phyloP scores from a whole-genome alignment of 305 asterid genomes.

The Fraxinus angustifolia region DNA sequence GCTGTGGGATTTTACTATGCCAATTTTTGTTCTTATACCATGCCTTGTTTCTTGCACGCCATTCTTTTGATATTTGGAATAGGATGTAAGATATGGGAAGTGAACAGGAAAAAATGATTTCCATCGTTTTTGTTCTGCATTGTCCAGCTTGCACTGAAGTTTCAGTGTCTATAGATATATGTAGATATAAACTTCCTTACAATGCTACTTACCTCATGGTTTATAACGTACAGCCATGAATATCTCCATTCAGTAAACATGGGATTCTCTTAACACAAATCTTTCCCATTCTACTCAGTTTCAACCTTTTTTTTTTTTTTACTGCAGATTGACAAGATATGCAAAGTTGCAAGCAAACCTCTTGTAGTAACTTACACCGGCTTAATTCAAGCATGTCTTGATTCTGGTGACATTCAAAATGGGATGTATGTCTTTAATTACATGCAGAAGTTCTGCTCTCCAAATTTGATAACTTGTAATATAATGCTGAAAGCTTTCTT shows the following conservation, averaged over 20 bases:
- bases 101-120: background rate
- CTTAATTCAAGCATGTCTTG: constrained; percentile 75
- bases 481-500: constrained; percentile 77
- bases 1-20: background rate
- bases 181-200: background rate
- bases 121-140: background rate
- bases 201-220: background rate
- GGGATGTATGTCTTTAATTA: constrained; percentile 63
- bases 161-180: background rate
- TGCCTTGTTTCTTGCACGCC: background rate
- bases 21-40: background rate
- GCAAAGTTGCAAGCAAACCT: constrained; percentile 86
- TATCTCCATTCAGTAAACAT: background rate
- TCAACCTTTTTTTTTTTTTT: background rate
- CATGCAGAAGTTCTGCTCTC: constrained; percentile 84
- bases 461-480: constrained; percentile 73
- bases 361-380: constrained; percentile 95
- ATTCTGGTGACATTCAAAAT: constrained; percentile 50
- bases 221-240: background rate
- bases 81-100: background rate
- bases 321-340: constrained; percentile 76
- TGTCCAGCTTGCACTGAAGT: background rate
- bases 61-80: background rate
- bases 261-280: background rate
- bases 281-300: constrained; percentile 10